These are phyloP conservation scores for Medicago lupulina DNA, from an alignment of 306 rosid genomes.

Conservation along the genomic window DNA sequence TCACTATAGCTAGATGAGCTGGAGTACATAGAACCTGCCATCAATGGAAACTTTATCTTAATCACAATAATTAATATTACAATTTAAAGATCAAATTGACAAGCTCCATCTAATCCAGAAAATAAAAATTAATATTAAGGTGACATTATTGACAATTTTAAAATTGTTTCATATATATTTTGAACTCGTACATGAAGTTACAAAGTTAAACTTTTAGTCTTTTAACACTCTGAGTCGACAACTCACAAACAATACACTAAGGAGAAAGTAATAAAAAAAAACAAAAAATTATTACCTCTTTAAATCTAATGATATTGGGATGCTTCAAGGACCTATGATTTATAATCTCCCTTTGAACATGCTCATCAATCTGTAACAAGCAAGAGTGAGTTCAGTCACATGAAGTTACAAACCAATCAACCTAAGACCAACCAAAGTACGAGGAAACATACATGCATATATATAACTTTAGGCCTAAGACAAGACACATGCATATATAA, in stretches of 20 bases:
- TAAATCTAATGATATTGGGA: conserved; percentile 92
- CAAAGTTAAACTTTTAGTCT: no score
- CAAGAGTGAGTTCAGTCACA: background rate
- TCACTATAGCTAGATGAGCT: conserved; percentile 85
- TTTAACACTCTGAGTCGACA: no score
- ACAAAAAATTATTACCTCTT: conserved; percentile 65
- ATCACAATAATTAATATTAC: background rate
- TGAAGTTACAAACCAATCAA: background rate
- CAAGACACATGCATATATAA: background rate
- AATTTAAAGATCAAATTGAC: background rate
- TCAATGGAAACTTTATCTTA: conserved; percentile 1
- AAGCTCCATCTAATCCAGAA: background rate
- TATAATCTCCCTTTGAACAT: conserved; percentile 94
- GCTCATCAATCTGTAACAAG: conserved; percentile 81
- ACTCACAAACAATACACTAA: no score
- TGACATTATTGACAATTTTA: no score
- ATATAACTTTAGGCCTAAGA: background rate
- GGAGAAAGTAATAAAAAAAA: background rate
- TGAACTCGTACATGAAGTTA: no score
- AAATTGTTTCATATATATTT: no score
- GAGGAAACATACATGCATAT: background rate
- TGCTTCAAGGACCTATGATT: conserved; percentile 94
- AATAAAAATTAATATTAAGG: no score
- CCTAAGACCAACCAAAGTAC: background rate
- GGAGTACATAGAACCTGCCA: conserved; percentile 81